Conservation (phyloP, 202 grass and related monocot genomes). For the Zizania palustris region DNA sequence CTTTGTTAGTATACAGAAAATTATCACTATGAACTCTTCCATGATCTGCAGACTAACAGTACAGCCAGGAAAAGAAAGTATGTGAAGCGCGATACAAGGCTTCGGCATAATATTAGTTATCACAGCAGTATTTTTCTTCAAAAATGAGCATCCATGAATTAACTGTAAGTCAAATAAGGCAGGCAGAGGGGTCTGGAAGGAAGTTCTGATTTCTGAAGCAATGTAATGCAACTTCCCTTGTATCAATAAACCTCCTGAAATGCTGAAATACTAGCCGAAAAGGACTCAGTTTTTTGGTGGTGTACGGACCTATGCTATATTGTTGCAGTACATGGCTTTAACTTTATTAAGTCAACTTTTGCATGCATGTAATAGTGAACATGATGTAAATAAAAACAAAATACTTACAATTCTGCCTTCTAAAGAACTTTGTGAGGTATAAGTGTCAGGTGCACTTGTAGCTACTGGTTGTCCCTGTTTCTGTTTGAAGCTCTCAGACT, state of each 20-base stretch:
- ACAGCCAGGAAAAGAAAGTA: slow-evolving; percentile 1
- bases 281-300: neutral
- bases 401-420: slow-evolving; percentile 71
- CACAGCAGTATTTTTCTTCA: neutral
- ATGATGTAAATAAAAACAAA: slow-evolving; percentile 8
- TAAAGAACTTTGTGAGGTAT: slow-evolving; percentile 42
- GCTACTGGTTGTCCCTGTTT: slow-evolving; percentile 28
- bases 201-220: slow-evolving; percentile 14
- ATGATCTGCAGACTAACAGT: neutral
- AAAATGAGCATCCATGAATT: slow-evolving; percentile 4
- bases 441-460: slow-evolving; percentile 40
- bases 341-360: slow-evolving; percentile 4
- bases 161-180: neutral
- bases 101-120: neutral
- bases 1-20: slow-evolving; percentile 6
- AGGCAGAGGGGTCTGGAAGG: neutral
- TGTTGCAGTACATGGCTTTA: neutral
- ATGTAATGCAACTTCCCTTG: neutral
- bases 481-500: slow-evolving; percentile 51
- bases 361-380: neutral
- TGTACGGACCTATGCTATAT: neutral
- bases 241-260: slow-evolving; percentile 1
- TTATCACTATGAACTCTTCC: neutral
- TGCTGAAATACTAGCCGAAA: neutral
- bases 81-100: neutral